A percentile compares a stretch with the other conserved stretches of the same genome.
Conservation (phyloP, 306 rosid species). For the Quercus agrifolia region DNA sequence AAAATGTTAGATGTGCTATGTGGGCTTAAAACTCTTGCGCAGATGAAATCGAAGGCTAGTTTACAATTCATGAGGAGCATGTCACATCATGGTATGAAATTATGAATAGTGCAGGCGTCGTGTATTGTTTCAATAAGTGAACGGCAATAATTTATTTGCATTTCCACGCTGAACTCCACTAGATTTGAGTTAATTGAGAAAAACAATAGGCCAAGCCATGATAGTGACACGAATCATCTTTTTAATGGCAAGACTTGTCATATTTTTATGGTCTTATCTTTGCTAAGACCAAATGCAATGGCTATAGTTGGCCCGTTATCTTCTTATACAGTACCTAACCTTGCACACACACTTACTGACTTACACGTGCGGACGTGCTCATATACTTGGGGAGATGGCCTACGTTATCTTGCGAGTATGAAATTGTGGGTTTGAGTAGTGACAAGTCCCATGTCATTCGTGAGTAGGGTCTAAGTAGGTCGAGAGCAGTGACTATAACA, state of each 20-base stretch:
- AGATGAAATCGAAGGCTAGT: neutral
- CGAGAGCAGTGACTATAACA: rapidly evolving
- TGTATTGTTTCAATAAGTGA: neutral
- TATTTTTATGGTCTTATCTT: no score
- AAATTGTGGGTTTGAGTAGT: no score
- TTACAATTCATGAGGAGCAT: neutral
- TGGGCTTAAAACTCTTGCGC: neutral
- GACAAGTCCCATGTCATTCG: no score
- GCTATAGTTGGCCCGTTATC: no score
- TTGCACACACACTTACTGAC: neutral
- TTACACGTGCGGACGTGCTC: no score
- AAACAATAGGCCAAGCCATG: neutral
- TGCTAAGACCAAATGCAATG: no score
- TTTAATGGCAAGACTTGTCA: neutral
- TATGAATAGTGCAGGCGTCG: neutral
- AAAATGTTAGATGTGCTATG: neutral
- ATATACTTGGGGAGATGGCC: no score
- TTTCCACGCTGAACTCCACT: neutral
- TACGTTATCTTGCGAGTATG: no score
- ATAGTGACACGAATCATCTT: neutral
- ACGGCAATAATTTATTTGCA: neutral
- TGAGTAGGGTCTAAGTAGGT: no score
- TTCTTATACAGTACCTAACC: no score
- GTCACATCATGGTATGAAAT: neutral
- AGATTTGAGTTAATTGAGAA: neutral